Base-by-base conservation (phyloP, 345 rosid genomes). In the Heritiera fomes region DNA sequence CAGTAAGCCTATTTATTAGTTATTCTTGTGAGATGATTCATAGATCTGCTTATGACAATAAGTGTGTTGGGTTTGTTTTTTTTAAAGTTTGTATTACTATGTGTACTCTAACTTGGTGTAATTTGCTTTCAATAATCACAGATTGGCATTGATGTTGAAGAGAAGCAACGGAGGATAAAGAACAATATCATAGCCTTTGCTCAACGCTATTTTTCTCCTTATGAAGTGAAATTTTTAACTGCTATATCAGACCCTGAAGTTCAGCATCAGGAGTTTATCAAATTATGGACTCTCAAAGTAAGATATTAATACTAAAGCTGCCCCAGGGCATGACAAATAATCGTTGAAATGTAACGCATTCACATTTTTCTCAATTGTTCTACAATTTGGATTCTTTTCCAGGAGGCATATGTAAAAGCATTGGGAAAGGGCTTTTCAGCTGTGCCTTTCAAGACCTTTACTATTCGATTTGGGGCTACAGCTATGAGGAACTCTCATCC, bases 361-460 rank as follows among this genome's bases (percentile, higher is more conserved):
- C 38, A 13, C 20, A 8, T 43, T 49, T 49, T 75, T 72, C n/a
- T 49, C 69, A 64, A 14, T 4, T 9, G 4, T 28, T 50, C 17
- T 46, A 40, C 2, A 52, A 66, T 62, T 67, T 77, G 67, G 20
- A 81, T 72, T 76, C 52, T 23, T 38, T 69, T 87, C 23, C 80
- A 94, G 97, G 97, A 94, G 83, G 94, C 98, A 68, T 95, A 93
- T 83, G 95, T 91, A 75, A 91, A 95, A 85, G 98, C 97, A 80
- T 58, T 89, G 84, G 97, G 98, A 80, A 90, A 79, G 84, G 97
- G 97, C 59, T 91, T 95, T 83, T 91, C 98, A 30, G 95, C 93
- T 75, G 55, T 85, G 68, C 97, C 97, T 79, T 93, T 95, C 86
- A 95, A 88, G 71, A 91, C 92, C 72, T 95, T 93, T 84, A 90